Evolutionary conservation across 2,329 filamentous ascomycete species (phyloP).

Genomic region (Aspergillus chevalieri): DNA sequence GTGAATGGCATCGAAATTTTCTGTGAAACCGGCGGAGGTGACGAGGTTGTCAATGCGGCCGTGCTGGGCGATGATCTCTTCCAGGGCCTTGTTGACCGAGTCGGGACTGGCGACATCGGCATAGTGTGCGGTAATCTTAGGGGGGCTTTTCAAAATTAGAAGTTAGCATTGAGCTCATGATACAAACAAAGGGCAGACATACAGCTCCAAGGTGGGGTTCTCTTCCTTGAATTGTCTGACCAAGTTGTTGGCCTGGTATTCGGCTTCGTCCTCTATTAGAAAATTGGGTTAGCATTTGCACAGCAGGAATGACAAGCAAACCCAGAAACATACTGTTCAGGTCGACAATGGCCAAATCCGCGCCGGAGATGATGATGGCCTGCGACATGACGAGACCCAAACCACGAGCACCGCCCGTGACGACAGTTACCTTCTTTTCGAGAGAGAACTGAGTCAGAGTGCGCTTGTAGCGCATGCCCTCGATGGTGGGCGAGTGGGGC

Average conservation of each 20-base stretch:
- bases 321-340: conserved; percentile 65
- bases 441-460: conserved; percentile 83
- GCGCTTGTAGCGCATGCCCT: conserved; percentile 57
- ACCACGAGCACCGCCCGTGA: conserved; percentile 86
- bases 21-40: conserved; percentile 89
- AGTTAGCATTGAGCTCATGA: neutral
- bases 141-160: conserved; percentile 46
- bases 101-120: conserved; percentile 76
- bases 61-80: conserved; percentile 63
- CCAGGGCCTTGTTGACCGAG: conserved; percentile 68
- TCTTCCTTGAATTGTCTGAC: conserved; percentile 70
- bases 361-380: conserved; percentile 79
- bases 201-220: conserved; percentile 69
- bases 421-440: conserved; percentile 72
- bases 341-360: conserved; percentile 86
- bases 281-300: conserved; percentile 1
- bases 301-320: too few species aligned
- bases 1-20: conserved; percentile 86
- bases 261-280: conserved; percentile 68
- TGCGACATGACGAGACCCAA: conserved; percentile 90
- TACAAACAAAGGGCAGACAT: conserved; percentile 16
- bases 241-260: conserved; percentile 67
- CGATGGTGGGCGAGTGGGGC: conserved; percentile 63
- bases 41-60: conserved; percentile 86
- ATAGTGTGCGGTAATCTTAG: conserved; percentile 83